Conservation (phyloP, 495 filamentous ascomycete species). For the Penicillium desertorum region DNA sequence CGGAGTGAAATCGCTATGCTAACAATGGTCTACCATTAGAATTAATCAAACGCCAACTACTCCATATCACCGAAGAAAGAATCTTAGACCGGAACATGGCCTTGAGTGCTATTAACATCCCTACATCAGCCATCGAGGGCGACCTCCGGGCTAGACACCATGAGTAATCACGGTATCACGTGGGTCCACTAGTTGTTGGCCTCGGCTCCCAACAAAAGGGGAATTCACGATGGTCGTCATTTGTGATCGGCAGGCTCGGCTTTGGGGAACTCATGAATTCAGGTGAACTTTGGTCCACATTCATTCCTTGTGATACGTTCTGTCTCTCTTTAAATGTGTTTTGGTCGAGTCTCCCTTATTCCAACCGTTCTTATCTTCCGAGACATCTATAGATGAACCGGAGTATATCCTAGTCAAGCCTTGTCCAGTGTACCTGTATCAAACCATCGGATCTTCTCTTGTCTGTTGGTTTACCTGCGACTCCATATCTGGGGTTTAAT, state of each 20-base stretch:
- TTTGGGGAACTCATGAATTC: not conserved
- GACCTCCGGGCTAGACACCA: not conserved
- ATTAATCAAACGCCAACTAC: not conserved
- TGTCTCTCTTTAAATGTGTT: slow-evolving; percentile 6
- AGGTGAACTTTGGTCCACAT: not conserved
- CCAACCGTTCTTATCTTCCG: slow-evolving; percentile 1
- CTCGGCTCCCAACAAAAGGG: slow-evolving; percentile 22
- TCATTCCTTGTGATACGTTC: not conserved
- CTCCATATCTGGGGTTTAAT: not conserved
- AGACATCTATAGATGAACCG: slow-evolving; percentile 5
- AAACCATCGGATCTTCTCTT: not conserved
- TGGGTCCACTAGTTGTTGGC: slow-evolving; percentile 3
- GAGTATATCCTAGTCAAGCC: slow-evolving; percentile 13
- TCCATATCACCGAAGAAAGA: not conserved
- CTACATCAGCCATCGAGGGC: not conserved
- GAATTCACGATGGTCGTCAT: slow-evolving; percentile 10
- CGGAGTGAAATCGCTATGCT: too few relatives aligned
- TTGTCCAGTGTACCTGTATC: slow-evolving; percentile 4
- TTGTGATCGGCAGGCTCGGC: slow-evolving; percentile 17
- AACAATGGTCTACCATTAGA: not conserved
- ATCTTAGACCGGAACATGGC: not conserved
- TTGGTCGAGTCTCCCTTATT: not conserved
- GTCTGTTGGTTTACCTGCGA: not conserved
- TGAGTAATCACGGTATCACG: slow-evolving; percentile 17
- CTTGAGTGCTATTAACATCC: not conserved